Conservation (phyloP, 2,329 filamentous ascomycete genomes). For the Venturiaceae sp. region DNA sequence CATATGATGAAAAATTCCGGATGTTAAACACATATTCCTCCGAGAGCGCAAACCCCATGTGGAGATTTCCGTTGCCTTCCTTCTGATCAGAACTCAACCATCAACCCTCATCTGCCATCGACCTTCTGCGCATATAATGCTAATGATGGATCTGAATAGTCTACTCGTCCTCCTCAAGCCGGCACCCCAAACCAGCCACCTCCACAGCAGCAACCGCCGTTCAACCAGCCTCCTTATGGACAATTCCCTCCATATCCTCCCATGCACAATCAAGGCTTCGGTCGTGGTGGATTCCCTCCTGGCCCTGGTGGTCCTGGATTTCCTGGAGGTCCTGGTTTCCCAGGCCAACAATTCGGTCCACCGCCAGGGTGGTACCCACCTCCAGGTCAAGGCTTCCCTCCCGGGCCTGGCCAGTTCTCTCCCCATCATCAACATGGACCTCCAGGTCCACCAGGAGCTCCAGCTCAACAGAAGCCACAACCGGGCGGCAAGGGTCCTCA, state of each 20-base stretch:
- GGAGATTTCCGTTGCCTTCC: conserved; percentile 99
- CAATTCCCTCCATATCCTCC: conserved; percentile 29
- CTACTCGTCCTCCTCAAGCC: conserved; percentile 8
- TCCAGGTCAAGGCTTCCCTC: conserved; percentile 36
- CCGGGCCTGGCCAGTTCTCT: conserved; percentile 6
- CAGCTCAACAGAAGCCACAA: conserved; percentile 47
- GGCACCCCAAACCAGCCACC: background rate
- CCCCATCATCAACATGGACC: conserved; percentile 37
- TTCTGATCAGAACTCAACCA: conserved; percentile 59
- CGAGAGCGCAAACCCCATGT: conserved; percentile 93
- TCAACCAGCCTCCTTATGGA: conserved; percentile 23
- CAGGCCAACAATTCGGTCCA: background rate
- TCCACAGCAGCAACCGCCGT: conserved; percentile 23
- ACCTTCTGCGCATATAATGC: conserved; percentile 10
- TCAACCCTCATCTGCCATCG: conserved; percentile 11
- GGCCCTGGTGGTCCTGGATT: conserved; percentile 20
- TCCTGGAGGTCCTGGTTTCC: background rate
- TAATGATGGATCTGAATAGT: conserved; percentile 9
- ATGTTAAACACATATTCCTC: conserved; percentile 84
- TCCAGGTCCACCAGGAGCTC: conserved; percentile 52
- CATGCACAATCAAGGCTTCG: conserved; percentile 38
- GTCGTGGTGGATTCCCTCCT: conserved; percentile 34
- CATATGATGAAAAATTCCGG: conserved; percentile 92
- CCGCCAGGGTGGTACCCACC: conserved; percentile 22
- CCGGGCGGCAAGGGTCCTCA: conserved; percentile 25